Evolutionary conservation across 305 asterid species (phyloP), one percentile per base, ranked within the genome.

Genomic region (Striga hermonthica): DNA sequence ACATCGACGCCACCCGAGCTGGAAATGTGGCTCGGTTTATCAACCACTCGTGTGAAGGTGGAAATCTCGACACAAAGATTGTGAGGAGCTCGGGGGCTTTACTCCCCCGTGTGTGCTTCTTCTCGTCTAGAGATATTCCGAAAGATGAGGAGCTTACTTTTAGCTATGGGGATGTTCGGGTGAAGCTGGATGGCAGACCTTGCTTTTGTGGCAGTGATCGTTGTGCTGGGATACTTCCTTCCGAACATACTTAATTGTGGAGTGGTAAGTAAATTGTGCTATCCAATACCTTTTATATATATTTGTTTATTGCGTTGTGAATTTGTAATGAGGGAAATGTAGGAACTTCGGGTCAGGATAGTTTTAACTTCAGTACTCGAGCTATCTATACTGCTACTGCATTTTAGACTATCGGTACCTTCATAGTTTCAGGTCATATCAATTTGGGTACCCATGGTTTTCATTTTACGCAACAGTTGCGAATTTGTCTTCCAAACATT

Each of bases 11-110:
- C 67, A 90, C 97, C 34, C 76, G 78, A 53, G 76, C 79, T 7
- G 98, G 97, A 4, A 92, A 88, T 48, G 64, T 87, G 13, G 91
- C 96, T 1, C 78, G 97, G 58, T 92, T 89, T 74, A 82, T 92
- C 43, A 92, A 92, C 79, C 98, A 92, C 66, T 92, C 95, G 2
- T 92, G 97, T 47, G 96, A 90, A 66, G 98, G 97, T 14, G 98
- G 98, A 15, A 92, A 90, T 73, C 79, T 87, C 0, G 82, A 78
- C 56, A 70, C 86, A 0, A 71, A 60, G 60, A 71, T 92, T 12
- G 76, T 87, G 48, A 92, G 97, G 65, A 82, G 88, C 65, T 82
- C 89, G 7, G 98, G 98, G 37, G 87, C 97, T 61, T 58, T 92
- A 72, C 78, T 90, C 60, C 95, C 98, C 50, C 96, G 96, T 9